A percentile compares a stretch with the other conserved stretches of the same genome.
These are phyloP conservation scores for Striga asiatica DNA, from an alignment of 257 asterid genomes.

Conservation along the genomic window DNA sequence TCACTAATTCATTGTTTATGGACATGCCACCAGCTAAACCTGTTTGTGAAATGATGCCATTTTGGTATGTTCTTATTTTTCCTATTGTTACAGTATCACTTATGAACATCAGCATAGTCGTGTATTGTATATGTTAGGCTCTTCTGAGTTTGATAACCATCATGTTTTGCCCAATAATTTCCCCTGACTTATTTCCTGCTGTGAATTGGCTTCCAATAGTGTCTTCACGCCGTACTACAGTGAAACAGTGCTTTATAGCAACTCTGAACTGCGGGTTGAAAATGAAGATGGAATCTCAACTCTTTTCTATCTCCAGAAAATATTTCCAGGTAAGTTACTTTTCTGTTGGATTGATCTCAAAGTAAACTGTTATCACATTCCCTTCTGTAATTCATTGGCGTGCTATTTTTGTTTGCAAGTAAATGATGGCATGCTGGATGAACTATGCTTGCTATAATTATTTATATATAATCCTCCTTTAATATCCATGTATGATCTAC, in stretches of 20 bases:
- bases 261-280: slow-evolving; percentile 74
- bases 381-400: slow-evolving; percentile 9
- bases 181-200: slow-evolving; percentile 16
- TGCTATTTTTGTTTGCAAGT: slow-evolving; percentile 10
- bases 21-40: slow-evolving; percentile 91
- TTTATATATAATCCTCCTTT: neutral
- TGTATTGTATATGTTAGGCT: neutral
- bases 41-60: slow-evolving; percentile 84
- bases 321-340: slow-evolving; percentile 68
- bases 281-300: slow-evolving; percentile 98
- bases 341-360: neutral
- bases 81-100: neutral
- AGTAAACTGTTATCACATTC: neutral
- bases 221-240: slow-evolving; percentile 99
- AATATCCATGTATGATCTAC: neutral
- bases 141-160: neutral
- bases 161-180: slow-evolving; percentile 10
- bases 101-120: neutral
- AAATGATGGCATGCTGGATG: neutral
- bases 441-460: neutral
- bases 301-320: slow-evolving; percentile 91
- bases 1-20: slow-evolving; percentile 90
- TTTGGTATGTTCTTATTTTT: slow-evolving; percentile 45
- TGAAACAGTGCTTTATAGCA: slow-evolving; percentile 95
- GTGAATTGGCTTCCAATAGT: slow-evolving; percentile 33